Conservation (phyloP, 164 flowering plant species). For the Macadamia tetraphylla region DNA sequence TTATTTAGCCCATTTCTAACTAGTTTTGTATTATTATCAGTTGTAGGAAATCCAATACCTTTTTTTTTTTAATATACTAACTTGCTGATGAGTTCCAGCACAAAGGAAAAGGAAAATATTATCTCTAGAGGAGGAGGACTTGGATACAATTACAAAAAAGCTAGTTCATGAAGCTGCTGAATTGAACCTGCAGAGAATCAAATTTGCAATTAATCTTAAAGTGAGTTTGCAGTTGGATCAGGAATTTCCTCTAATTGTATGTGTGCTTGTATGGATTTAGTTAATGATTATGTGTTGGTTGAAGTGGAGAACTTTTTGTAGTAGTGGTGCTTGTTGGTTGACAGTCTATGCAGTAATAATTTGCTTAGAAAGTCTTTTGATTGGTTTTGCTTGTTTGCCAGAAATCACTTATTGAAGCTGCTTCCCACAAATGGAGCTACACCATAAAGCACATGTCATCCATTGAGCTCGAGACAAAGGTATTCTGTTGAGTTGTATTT, state of each 20-base stretch:
- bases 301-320: not conserved
- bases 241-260: not conserved
- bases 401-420: conserved; percentile 67
- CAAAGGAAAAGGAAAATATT: conserved; percentile 57
- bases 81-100: conserved; percentile 27
- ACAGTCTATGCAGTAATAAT: not conserved
- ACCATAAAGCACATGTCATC: conserved; percentile 54
- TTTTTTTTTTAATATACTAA: not conserved
- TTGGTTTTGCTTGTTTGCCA: conserved; percentile 17
- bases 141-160: conserved; percentile 41
- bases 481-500: conserved; percentile 14
- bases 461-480: conserved; percentile 82
- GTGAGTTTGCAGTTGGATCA: conserved; percentile 26
- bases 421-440: conserved; percentile 46
- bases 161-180: conserved; percentile 50
- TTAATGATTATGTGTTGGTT: not conserved
- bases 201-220: conserved; percentile 54
- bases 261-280: not conserved
- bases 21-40: not conserved
- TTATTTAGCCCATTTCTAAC: not conserved
- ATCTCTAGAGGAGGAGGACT: conserved; percentile 55
- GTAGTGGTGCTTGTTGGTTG: not conserved
- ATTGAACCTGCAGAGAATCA: conserved; percentile 45
- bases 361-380: no score
- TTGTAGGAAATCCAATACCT: no score